Conservation (phyloP, 495 filamentous ascomycete species). For the Xylaria acuta region DNA sequence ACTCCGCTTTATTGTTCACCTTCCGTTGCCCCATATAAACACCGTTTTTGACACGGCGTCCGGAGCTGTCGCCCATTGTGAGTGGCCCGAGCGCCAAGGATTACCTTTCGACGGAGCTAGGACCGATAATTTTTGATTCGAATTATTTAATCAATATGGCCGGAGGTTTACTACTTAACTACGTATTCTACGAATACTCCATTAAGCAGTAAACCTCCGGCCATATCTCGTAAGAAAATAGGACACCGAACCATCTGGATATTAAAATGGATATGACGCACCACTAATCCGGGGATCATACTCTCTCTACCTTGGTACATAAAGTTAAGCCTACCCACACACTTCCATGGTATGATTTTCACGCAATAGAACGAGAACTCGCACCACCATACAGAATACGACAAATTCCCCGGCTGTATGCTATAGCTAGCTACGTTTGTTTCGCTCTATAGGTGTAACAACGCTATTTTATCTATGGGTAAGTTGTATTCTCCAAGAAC, state of each 20-base stretch:
- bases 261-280: not conserved
- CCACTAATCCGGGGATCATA: not conserved
- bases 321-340: not conserved
- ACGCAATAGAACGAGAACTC: not conserved
- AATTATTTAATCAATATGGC: no score
- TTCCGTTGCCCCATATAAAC: no score
- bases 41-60: no score
- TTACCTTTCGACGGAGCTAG: no score
- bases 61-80: no score
- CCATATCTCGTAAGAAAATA: not conserved
- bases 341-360: not conserved
- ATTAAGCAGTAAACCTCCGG: no score
- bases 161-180: no score
- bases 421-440: not conserved
- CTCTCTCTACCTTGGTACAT: not conserved
- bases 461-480: not conserved
- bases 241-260: not conserved
- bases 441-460: not conserved
- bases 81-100: no score
- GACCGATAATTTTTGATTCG: no score
- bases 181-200: no score
- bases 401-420: not conserved
- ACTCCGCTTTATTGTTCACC: no score
- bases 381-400: not conserved
- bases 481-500: not conserved